These are phyloP conservation scores for Arxiozyma slooffiae DNA, from an alignment of 1,139 yeast genomes.

Conservation along the genomic window DNA sequence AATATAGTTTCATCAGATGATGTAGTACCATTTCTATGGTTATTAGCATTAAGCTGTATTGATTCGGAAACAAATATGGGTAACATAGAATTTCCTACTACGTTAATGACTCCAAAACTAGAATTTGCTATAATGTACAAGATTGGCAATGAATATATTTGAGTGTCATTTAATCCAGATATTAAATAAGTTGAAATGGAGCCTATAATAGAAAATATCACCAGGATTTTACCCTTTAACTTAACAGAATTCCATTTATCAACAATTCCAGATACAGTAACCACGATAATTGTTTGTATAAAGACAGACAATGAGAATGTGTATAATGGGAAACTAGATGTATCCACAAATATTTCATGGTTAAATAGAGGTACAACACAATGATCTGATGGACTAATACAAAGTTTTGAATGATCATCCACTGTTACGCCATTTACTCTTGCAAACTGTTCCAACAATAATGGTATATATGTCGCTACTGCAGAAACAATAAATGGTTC, in stretches of 20 bases:
- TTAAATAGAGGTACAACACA: slow-evolving; percentile 36
- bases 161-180: slow-evolving; percentile 35
- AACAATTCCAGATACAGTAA: slow-evolving; percentile 61
- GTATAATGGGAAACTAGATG: slow-evolving; percentile 59
- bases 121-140: slow-evolving; percentile 52
- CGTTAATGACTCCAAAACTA: slow-evolving; percentile 64
- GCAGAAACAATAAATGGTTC: slow-evolving; percentile 69
- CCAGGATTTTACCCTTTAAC: slow-evolving; percentile 32
- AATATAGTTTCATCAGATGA: slow-evolving; percentile 17
- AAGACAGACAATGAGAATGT: slow-evolving; percentile 57
- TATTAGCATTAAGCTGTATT: no score
- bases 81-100: slow-evolving; percentile 62
- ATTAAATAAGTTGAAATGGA: slow-evolving; percentile 42
- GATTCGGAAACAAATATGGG: slow-evolving; percentile 41
- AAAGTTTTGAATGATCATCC: slow-evolving; percentile 41
- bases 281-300: slow-evolving; percentile 53
- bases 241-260: slow-evolving; percentile 42
- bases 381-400: slow-evolving; percentile 23
- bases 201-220: slow-evolving; percentile 49
- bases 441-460: slow-evolving; percentile 55
- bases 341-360: slow-evolving; percentile 37
- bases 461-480: slow-evolving; percentile 61
- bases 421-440: slow-evolving; percentile 52
- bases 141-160: slow-evolving; percentile 46
- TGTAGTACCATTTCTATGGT: neutral